Percentiles rank a stretch among this genome's conserved stretches.
Evolutionary conservation across 495 filamentous ascomycete species (phyloP).

Genomic region (Tuber magnatum): DNA sequence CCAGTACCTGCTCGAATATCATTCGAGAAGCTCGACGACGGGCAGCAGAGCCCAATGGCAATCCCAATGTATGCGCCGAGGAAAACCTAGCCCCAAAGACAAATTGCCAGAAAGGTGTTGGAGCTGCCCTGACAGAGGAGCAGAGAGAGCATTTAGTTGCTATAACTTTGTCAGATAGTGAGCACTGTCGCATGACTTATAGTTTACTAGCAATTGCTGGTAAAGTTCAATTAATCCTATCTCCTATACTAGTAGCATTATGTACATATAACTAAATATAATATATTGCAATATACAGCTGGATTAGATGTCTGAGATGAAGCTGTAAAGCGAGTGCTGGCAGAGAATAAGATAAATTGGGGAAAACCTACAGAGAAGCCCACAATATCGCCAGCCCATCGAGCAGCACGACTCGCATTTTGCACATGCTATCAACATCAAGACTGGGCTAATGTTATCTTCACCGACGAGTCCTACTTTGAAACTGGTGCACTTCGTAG

Average conservation of each 20-base stretch:
- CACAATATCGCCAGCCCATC: background rate
- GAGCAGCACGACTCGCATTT: background rate
- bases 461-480: conserved; percentile 5
- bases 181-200: too few relatives aligned
- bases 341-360: background rate
- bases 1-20: too few relatives aligned
- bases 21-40: too few relatives aligned
- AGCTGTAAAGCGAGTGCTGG: background rate
- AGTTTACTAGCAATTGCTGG: too few relatives aligned
- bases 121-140: background rate
- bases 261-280: too few relatives aligned
- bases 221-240: background rate
- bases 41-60: too few relatives aligned
- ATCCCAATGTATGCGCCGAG: too few relatives aligned
- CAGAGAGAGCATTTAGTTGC: background rate
- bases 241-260: too few relatives aligned
- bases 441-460: background rate
- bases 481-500: background rate
- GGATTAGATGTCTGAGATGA: too few relatives aligned
- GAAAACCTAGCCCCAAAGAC: background rate
- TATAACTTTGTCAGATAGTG: too few relatives aligned
- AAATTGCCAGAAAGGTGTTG: background rate
- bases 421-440: background rate
- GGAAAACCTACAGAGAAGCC: background rate
- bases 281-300: too few relatives aligned